A percentile compares a stretch with the other conserved stretches of the same genome.
phyloP scores from a whole-genome alignment of 768 basidiomycete species.

The Ramaria sp. region DNA sequence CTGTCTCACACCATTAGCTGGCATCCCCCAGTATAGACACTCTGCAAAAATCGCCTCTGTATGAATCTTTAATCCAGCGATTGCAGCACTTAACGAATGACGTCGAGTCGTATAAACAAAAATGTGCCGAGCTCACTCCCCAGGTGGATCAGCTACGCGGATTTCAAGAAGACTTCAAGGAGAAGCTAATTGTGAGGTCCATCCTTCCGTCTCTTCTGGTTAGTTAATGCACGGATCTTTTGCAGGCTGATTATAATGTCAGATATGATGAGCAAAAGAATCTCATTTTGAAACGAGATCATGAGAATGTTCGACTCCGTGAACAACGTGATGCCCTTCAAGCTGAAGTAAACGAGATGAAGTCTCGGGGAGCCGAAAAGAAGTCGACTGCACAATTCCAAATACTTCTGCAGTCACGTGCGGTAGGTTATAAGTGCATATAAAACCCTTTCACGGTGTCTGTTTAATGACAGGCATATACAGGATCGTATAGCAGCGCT shows the following conservation, averaged over 20 bases:
- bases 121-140: slow-evolving; percentile 1
- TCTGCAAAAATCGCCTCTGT: slow-evolving; percentile 2
- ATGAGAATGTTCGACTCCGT: slow-evolving; percentile 56
- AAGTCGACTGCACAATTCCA: slow-evolving; percentile 56
- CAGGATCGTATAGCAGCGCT: slow-evolving; percentile 67
- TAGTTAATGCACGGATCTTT: not conserved
- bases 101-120: not conserved
- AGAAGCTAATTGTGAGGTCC: slow-evolving; percentile 6
- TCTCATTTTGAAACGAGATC: slow-evolving; percentile 51
- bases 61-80: not conserved
- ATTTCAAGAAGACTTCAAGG: slow-evolving; percentile 7
- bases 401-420: slow-evolving; percentile 49
- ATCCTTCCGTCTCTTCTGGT: not conserved
- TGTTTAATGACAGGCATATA: not conserved
- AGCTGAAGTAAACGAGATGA: slow-evolving; percentile 56
- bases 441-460: not conserved
- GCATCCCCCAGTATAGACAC: slow-evolving; percentile 2
- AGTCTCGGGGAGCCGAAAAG: slow-evolving; percentile 55
- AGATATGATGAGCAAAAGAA: slow-evolving; percentile 45
- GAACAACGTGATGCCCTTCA: slow-evolving; percentile 58
- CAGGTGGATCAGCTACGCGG: slow-evolving; percentile 6
- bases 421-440: slow-evolving; percentile 23
- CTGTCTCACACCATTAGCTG: not conserved
- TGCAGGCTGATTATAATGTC: slow-evolving; percentile 7
- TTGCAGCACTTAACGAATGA: slow-evolving; percentile 1